Evolutionary conservation across 2,329 filamentous ascomycete species (phyloP), one percentile per base, ranked within the genome.

Genomic region (Apiospora rasikravindrae): DNA sequence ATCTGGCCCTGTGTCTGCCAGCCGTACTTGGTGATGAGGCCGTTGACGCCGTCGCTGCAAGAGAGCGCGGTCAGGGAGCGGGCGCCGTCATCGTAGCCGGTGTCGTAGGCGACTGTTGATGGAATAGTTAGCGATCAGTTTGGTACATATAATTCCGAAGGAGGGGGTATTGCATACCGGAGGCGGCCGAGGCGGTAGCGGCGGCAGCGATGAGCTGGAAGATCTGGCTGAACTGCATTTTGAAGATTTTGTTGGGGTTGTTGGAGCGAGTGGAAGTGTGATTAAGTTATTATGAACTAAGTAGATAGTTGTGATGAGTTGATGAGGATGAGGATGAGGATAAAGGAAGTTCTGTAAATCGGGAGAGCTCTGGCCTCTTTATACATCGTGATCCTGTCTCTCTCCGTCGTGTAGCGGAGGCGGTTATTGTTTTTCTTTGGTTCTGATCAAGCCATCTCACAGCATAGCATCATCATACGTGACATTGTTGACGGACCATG

Each of bases 31-130:
- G 87, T 90, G 74, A 89, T 88, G 74, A 94, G 86, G 72, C 92
- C 92, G 82, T 93, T 91, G 73, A 74, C 67, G 71, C 92, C 92
- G 78, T 94, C 89, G 44, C 89, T 92, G 88, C 92, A 94, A 73
- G 90, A 80, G 64, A 94, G 86, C 6, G 78, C 80, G 45, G 82
- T 85, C 71, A 95, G 80, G 64, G 88, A 85, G 72, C 90, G 87
- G 73, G 76, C 75, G 66, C 80, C 80, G 74, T 91, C 84, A 79
- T 95, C 93, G 83, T 94, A 96, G 79, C 87, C 90, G 26, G 84
- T 83, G 83, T 95, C 93, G 82, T 91, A 96, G 75, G 91, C 92
- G 78, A 95, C 92, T 81, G 78, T 81, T 69, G 37, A 77, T n/a
- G 76, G 8, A 70, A 4, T 8, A 8, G 75, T 78, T 74, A 77